phyloP scores from a whole-genome alignment of 2,329 filamentous ascomycete species.

The Colletotrichum sp. region DNA sequence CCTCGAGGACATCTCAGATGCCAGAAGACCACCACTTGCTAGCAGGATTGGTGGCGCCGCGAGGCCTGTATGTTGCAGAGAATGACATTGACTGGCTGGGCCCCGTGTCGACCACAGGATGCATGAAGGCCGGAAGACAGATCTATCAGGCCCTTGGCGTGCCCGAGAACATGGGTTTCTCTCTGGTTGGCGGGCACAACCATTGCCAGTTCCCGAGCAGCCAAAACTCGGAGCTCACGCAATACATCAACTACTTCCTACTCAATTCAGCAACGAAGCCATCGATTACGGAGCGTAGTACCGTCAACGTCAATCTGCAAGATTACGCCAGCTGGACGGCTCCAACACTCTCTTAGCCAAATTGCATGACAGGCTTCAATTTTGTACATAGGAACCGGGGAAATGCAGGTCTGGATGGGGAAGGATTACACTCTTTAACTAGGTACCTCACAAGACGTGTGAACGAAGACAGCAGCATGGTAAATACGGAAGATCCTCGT shows the following conservation, averaged over 20 bases:
- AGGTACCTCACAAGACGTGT: not conserved
- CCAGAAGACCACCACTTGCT: conserved; percentile 65
- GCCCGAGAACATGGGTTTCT: conserved; percentile 62
- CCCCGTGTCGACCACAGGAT: conserved; percentile 59
- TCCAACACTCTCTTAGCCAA: not conserved
- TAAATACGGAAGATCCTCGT: not conserved
- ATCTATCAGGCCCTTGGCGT: conserved; percentile 60
- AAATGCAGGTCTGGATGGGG: not conserved
- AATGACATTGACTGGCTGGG: conserved; percentile 66
- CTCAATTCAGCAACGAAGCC: conserved; percentile 7
- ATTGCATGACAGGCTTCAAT: not conserved
- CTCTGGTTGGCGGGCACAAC: conserved; percentile 56
- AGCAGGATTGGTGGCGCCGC: conserved; percentile 59
- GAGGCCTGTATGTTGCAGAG: conserved; percentile 60
- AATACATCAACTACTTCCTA: conserved; percentile 62
- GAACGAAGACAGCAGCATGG: not conserved
- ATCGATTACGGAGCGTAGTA: not conserved
- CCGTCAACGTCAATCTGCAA: not conserved
- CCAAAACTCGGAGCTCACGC: conserved; percentile 55
- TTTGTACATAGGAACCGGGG: not conserved
- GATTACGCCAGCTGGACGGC: conserved; percentile 6
- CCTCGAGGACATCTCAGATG: conserved; percentile 47
- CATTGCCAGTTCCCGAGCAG: conserved; percentile 62
- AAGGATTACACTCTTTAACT: not conserved
- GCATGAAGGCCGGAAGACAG: conserved; percentile 59